Evolutionary conservation across 1,284 basidiomycete genomes (phyloP), one percentile per base, ranked within the genome.

Genomic region (Chondrostereum purpureum): DNA sequence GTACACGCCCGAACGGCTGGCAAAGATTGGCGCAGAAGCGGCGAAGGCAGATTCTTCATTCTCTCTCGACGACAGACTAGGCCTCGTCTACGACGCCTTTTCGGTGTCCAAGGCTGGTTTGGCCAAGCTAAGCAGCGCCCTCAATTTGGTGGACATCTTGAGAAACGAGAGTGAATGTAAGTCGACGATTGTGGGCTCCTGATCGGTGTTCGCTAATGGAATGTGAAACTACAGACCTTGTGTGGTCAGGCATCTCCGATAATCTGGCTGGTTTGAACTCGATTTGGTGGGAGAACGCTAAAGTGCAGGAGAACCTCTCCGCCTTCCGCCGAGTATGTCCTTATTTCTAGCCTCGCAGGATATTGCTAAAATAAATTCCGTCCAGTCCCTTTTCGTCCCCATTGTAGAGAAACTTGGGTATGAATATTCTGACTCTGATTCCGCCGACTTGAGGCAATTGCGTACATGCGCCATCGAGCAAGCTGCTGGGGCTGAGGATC

Each of bases 271-370:
- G 70, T 34, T 62, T 95, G 40, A 60, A 69, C n/a, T 75, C 70
- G 12, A 80, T 81, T 2, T 97, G 92, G 90, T 96, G 88, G 86
- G 94, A 96, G 65, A 70, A 90, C 50, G 60, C 78, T 24, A 61
- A 72, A 3, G 73, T 87, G 35, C 67, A 78, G 3, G 73, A 80
- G 16, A 70, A 73, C 35, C 59, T 93, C 51, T 72, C 86, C 53
- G 71, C 68, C 23, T 78, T 92, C 63, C 71, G 80, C 53, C 66
- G 73, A 55, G 83, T 86, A 61, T 39, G 77, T 55, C 27, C 39
- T 21, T 43, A n/a, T n/a, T n/a, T n/a, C n/a, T 27, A 37, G 22
- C 21, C 22, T 17, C 10, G 23, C 20, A 16, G 21, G 34, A 22
- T 33, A 14, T 20, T 46, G 6, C 38, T 44, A 24, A 46, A 24